Percentiles rank a stretch among this genome's conserved stretches.
Evolutionary conservation across 2,329 filamentous ascomycete genomes (phyloP).

Genomic region (Aspergillus pseudoviridinutans): DNA sequence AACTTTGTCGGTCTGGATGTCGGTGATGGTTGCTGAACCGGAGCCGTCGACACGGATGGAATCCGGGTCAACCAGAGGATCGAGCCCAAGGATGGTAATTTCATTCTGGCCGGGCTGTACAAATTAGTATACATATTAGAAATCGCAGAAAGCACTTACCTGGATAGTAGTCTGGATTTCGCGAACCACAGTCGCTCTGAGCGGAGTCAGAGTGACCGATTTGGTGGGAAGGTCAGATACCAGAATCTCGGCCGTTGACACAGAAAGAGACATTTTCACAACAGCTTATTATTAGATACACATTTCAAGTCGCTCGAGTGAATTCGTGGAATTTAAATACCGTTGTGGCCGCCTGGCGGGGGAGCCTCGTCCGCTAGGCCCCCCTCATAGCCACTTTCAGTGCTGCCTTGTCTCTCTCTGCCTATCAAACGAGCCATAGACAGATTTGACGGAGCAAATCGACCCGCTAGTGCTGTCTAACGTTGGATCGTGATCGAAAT

Average conservation of each 20-base stretch:
- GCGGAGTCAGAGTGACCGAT: conserved; percentile 61
- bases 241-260: conserved; percentile 34
- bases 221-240: conserved; percentile 57
- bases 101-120: conserved; percentile 53
- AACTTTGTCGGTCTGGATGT: conserved; percentile 59
- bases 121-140: neutral
- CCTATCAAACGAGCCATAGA: neutral
- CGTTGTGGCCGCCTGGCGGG: too few relatives aligned
- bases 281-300: neutral
- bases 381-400: neutral
- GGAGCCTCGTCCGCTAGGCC: neutral
- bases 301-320: neutral
- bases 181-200: conserved; percentile 57
- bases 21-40: conserved; percentile 56
- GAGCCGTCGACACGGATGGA: conserved; percentile 59
- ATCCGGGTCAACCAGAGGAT: conserved; percentile 51
- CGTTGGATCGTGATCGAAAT: too few relatives aligned
- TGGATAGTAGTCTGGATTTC: conserved; percentile 55
- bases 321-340: neutral
- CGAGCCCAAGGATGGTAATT: conserved; percentile 53
- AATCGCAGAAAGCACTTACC: conserved; percentile 21
- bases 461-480: neutral
- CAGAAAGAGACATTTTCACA: conserved; percentile 11
- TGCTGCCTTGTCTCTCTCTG: neutral
- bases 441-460: neutral